A percentile compares a stretch with the other conserved stretches of the same genome.
Evolutionary conservation across 2,329 filamentous ascomycete genomes (phyloP).

Genomic region (Diaporthe sp.): DNA sequence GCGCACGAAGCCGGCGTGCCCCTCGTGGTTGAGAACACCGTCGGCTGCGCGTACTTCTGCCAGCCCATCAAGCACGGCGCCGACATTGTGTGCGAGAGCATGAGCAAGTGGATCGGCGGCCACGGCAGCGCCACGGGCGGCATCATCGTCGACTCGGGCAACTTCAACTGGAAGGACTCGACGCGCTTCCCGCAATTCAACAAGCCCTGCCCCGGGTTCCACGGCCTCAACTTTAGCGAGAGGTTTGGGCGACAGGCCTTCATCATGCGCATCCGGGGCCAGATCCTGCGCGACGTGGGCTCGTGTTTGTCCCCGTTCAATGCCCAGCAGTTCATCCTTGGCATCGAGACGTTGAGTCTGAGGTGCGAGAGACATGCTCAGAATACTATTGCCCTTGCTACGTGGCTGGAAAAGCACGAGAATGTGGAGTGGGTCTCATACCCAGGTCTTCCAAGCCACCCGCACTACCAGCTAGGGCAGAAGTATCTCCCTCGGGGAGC

Average conservation of each 20-base stretch:
- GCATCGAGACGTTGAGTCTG: constrained; percentile 76
- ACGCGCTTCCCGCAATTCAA: constrained; percentile 76
- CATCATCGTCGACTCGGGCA: constrained; percentile 74
- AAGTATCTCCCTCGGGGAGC: constrained; percentile 73
- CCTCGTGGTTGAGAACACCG: constrained; percentile 72
- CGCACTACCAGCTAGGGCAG: constrained; percentile 72
- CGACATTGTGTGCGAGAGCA: constrained; percentile 77
- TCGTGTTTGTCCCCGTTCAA: constrained; percentile 76
- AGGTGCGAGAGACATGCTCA: constrained; percentile 74
- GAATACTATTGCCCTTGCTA: constrained; percentile 73
- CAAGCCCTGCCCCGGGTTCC: constrained; percentile 11
- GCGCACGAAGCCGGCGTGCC: constrained; percentile 72
- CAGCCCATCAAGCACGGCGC: constrained; percentile 74
- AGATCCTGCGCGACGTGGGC: constrained; percentile 77
- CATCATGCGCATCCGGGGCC: constrained; percentile 75
- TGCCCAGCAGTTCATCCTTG: constrained; percentile 77
- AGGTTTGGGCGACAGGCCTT: constrained; percentile 75
- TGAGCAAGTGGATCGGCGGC: constrained; percentile 77
- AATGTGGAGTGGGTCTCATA: constrained; percentile 80
- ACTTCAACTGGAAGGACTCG: constrained; percentile 77
- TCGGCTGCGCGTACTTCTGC: constrained; percentile 75
- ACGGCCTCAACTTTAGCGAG: constrained; percentile 74
- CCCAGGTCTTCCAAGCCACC: constrained; percentile 74
- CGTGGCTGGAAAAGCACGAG: constrained; percentile 75
- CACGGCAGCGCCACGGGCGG: constrained; percentile 78